A percentile compares a stretch with the other conserved stretches of the same genome.
Evolutionary conservation across 2,329 filamentous ascomycete genomes (phyloP).

Genomic region (Aspergillus novoparasiticus): DNA sequence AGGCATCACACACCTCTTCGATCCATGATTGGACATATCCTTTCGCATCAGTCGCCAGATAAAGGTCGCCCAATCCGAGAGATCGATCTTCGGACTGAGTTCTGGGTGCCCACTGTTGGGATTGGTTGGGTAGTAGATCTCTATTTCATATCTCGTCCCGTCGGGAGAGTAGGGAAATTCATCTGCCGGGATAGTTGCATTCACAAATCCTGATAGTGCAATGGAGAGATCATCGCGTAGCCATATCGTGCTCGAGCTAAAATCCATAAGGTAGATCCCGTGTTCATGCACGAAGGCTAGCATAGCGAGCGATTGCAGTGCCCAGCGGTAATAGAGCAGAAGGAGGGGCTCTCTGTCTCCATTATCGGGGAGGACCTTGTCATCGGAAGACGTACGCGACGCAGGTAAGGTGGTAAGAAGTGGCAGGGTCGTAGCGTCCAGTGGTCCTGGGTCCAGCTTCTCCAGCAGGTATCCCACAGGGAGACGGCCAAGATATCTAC

Average conservation of each 20-base stretch:
- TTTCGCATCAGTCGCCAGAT: neutral
- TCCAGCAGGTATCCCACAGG: conserved; percentile 13
- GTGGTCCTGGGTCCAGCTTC: conserved; percentile 8
- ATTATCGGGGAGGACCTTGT: no score
- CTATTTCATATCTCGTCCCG: conserved; percentile 2
- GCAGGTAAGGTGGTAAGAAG: neutral
- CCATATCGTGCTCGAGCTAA: conserved; percentile 7
- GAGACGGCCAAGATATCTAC: conserved; percentile 12
- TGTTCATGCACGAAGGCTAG: conserved; percentile 8
- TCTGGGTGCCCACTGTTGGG: neutral
- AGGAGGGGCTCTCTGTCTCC: neutral
- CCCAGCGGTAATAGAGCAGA: conserved; percentile 13
- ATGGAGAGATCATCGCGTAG: conserved; percentile 10
- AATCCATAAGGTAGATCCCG: conserved; percentile 9
- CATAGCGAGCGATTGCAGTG: conserved; percentile 8
- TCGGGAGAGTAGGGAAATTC: conserved; percentile 10
- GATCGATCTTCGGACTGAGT: conserved; percentile 4
- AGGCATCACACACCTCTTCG: neutral
- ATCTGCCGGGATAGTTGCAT: conserved; percentile 9
- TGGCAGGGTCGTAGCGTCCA: neutral
- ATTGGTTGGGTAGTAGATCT: conserved; percentile 6
- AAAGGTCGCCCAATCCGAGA: conserved; percentile 11
- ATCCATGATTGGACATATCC: no score
- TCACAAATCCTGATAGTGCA: conserved; percentile 5
- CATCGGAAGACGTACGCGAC: no score